Evolutionary conservation across 2,329 filamentous ascomycete species (phyloP).

Genomic region (Sporothrix globosa): DNA sequence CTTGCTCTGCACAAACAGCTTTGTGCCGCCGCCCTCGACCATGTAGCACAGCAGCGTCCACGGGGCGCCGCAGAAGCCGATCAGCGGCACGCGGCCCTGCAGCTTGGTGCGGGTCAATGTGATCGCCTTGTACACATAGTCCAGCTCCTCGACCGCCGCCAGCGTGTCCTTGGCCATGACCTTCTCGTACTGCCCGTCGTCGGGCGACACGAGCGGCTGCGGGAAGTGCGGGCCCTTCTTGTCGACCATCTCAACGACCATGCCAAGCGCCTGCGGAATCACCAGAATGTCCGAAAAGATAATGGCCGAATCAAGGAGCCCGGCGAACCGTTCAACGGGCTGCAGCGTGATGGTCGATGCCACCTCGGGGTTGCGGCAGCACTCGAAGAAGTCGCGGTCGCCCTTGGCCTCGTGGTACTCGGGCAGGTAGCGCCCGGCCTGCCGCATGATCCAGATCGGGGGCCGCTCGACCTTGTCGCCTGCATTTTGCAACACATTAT

Average conservation of each 20-base stretch:
- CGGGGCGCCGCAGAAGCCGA: slow-evolving; percentile 94
- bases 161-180: slow-evolving; percentile 79
- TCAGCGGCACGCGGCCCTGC: slow-evolving; percentile 83
- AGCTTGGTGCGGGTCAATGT: slow-evolving; percentile 88
- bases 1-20: slow-evolving; percentile 92
- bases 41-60: slow-evolving; percentile 99
- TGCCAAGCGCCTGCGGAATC: slow-evolving; percentile 96
- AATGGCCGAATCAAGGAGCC: slow-evolving; percentile 92
- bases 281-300: slow-evolving; percentile 99
- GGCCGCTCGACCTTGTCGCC: slow-evolving; percentile 89
- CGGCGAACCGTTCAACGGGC: slow-evolving; percentile 87
- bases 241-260: slow-evolving; percentile 98
- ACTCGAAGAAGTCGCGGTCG: slow-evolving; percentile 91
- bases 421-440: slow-evolving; percentile 95
- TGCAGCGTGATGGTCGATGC: slow-evolving; percentile 93
- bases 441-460: slow-evolving; percentile 99
- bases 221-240: slow-evolving; percentile 97
- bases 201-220: slow-evolving; percentile 74
- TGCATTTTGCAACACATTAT: slow-evolving; percentile 43
- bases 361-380: slow-evolving; percentile 90
- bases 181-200: slow-evolving; percentile 79
- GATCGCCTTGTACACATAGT: slow-evolving; percentile 95
- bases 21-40: slow-evolving; percentile 96
- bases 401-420: slow-evolving; percentile 98
- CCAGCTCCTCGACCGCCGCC: slow-evolving; percentile 73